Conservation (phyloP, 2,329 filamentous ascomycete genomes). For the Talaromyces albobiverticillius region DNA sequence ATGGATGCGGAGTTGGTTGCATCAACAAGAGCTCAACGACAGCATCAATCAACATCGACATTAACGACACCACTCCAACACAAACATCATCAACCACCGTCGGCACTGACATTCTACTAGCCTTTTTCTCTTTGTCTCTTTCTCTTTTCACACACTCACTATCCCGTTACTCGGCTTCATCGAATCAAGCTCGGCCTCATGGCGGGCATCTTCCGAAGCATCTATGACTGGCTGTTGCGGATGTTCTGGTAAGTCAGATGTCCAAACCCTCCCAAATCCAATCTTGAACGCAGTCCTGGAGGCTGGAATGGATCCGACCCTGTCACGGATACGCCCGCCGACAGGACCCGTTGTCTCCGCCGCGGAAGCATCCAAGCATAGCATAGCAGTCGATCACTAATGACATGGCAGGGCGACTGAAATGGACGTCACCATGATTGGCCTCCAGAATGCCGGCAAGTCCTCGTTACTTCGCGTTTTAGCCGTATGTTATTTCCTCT, state of each 20-base stretch:
- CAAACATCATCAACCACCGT: too few species aligned
- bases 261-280: neutral
- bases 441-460: conserved; percentile 96
- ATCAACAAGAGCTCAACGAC: neutral
- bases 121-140: conserved; percentile 3
- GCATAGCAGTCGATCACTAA: conserved; percentile 4
- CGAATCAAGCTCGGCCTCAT: conserved; percentile 52
- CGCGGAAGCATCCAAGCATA: conserved; percentile 15
- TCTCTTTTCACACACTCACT: conserved; percentile 10
- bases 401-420: conserved; percentile 85
- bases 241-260: conserved; percentile 92
- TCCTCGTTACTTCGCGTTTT: conserved; percentile 90
- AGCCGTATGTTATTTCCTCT: conserved; percentile 66
- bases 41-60: neutral
- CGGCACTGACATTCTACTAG: neutral
- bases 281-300: too few species aligned
- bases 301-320: conserved; percentile 24
- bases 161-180: neutral
- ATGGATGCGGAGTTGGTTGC: conserved; percentile 10
- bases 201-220: conserved; percentile 86
- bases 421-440: conserved; percentile 99
- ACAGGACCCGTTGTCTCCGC: conserved; percentile 33
- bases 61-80: neutral
- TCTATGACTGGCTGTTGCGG: conserved; percentile 98
- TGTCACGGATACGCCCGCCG: conserved; percentile 22